phyloP scores from a whole-genome alignment of 441 rosid genomes.

The Gossypium trilobum region DNA sequence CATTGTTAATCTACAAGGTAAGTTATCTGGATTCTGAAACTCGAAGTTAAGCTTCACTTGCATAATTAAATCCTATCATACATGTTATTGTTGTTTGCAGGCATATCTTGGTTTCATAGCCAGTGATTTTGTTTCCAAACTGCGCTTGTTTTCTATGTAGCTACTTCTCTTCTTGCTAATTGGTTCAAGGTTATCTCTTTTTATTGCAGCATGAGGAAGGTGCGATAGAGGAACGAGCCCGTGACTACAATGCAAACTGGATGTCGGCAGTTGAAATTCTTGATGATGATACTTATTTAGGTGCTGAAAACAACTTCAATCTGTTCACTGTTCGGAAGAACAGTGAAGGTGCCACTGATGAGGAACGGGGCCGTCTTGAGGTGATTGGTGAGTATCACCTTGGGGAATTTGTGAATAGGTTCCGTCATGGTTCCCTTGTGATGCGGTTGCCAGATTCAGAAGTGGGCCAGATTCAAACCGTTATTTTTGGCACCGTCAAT shows the following conservation, averaged over 20 bases:
- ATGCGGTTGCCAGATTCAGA: conserved; percentile 95
- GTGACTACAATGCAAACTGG: conserved; percentile 95
- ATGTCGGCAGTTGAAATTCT: conserved; percentile 98
- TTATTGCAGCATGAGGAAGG: conserved; percentile 63
- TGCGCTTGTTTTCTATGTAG: not conserved
- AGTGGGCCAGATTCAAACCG: conserved; percentile 71
- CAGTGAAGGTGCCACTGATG: conserved; percentile 97
- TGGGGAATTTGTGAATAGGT: conserved; percentile 84
- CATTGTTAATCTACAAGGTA: conserved; percentile 85
- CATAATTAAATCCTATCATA: not conserved
- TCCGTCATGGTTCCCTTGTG: conserved; percentile 89
- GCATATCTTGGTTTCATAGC: not conserved
- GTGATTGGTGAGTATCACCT: conserved; percentile 94
- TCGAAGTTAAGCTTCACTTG: not conserved
- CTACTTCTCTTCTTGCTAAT: not conserved
- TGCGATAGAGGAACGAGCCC: conserved; percentile 94
- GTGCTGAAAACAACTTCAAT: conserved; percentile 88
- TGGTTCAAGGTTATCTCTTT: not conserved
- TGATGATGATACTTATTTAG: conserved; percentile 84
- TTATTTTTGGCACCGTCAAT: conserved; percentile 71
- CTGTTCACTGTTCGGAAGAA: conserved; percentile 82
- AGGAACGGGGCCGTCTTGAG: conserved; percentile 91
- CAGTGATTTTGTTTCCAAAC: not conserved
- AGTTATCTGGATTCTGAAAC: conserved; percentile 1
- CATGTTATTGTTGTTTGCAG: not conserved